Evolutionary conservation across 345 rosid genomes (phyloP), one percentile per base, ranked within the genome.

Genomic region (Salix suchowensis): DNA sequence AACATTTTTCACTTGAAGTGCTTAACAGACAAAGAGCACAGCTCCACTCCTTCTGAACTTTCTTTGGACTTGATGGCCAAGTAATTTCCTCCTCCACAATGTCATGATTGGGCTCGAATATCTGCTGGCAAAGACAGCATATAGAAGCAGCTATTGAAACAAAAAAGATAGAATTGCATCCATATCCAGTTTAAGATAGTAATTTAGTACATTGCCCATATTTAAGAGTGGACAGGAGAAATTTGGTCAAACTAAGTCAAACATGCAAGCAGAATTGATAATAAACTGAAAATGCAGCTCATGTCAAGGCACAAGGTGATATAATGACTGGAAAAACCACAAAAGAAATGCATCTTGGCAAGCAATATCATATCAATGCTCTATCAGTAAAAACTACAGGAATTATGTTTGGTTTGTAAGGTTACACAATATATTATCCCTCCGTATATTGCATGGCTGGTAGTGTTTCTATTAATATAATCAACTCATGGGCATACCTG

Each of bases 31-130:
- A 83, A 55, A 81, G 71, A 14, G 78, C 78, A 67, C 83, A 83
- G 42, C 88, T 81, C 85, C 83, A 81, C 55, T 81, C 83, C 44
- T 71, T 74, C 62, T 72, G 81, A 73, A 65, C 75, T 65, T 76
- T 74, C 50, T 60, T 61, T 60, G 54, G 42, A 37, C 40, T 32
- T 3, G 60, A 14, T 1, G 76, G 76, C 54, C 16, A 4, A 50
- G 55, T 14, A 14, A 7, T 32, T 10, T 39, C 52, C 76, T 48
- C 40, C 54, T 60, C 67, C 26, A 15, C 26, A 7, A n/a, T 72
- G 15, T 72, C 76, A 61, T 61, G 18, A 61, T 61, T 42, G 67
- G 36, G 67, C 23, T 60, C 62, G 23, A 39, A 72, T 23, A 32
- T 60, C 21, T 19, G 14, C 75, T 72, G 67, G 24, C 75, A 72